Evolutionary conservation across 2,329 filamentous ascomycete species (phyloP).

Genomic region (Geoglossum cookeanum): DNA sequence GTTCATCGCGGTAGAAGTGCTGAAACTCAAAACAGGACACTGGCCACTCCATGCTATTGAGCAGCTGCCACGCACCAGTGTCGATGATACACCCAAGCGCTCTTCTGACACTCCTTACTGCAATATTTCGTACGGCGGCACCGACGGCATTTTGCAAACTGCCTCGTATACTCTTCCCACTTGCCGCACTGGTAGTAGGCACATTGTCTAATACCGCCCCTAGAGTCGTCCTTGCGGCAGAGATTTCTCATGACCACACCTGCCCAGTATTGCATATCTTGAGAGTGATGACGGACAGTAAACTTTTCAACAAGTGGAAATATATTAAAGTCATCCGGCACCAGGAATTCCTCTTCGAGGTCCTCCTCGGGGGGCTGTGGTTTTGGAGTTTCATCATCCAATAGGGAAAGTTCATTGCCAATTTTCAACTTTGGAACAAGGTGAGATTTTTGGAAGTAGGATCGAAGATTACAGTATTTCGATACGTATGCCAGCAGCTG

Average conservation of each 20-base stretch:
- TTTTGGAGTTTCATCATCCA: conserved; percentile 48
- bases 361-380: conserved; percentile 35
- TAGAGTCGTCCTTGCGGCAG: conserved; percentile 89
- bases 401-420: conserved; percentile 58
- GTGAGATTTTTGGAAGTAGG: conserved; percentile 90
- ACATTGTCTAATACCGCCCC: conserved; percentile 88
- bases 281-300: conserved; percentile 82
- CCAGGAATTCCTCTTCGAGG: conserved; percentile 68
- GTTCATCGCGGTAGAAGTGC: background rate
- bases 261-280: conserved; percentile 99
- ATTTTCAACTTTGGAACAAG: conserved; percentile 84
- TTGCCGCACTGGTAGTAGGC: conserved; percentile 97
- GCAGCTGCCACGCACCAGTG: conserved; percentile 85
- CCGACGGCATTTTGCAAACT: conserved; percentile 94
- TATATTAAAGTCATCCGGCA: conserved; percentile 93
- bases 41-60: conserved; percentile 3
- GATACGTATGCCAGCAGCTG: conserved; percentile 94
- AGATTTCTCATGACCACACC: conserved; percentile 98
- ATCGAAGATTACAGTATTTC: conserved; percentile 90
- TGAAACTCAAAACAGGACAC: background rate
- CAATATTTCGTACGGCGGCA: conserved; percentile 97
- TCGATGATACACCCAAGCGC: conserved; percentile 92
- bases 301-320: conserved; percentile 98
- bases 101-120: conserved; percentile 99
- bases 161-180: conserved; percentile 91